Conservation (phyloP, 1,284 basidiomycete genomes). For the Mrakiaceae sp. region DNA sequence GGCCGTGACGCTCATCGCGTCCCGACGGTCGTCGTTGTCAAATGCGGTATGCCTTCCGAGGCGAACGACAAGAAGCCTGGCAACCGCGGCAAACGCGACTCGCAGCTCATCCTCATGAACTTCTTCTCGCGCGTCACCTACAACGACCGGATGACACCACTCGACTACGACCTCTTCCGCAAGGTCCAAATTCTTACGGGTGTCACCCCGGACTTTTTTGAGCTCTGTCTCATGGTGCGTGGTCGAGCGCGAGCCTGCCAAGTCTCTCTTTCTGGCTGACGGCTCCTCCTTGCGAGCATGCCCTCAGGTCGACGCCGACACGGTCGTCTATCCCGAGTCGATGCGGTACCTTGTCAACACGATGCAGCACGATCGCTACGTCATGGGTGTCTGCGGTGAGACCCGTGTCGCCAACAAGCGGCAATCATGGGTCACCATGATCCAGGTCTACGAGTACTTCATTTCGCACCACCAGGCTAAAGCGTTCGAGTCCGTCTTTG, state of each 20-base stretch:
- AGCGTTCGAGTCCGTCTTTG: constrained; percentile 97
- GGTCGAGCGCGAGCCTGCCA: neutral
- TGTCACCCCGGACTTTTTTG: constrained; percentile 98
- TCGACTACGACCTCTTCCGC: constrained; percentile 96
- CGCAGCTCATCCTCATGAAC: constrained; percentile 98
- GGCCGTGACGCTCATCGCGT: constrained; percentile 13
- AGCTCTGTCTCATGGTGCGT: constrained; percentile 89
- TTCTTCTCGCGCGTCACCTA: constrained; percentile 98
- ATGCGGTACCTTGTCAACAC: constrained; percentile 81
- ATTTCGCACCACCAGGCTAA: constrained; percentile 98
- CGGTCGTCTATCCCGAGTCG: constrained; percentile 79
- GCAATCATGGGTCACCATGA: constrained; percentile 93
- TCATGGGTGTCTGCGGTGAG: constrained; percentile 99
- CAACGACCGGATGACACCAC: constrained; percentile 94
- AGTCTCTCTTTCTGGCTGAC: neutral
- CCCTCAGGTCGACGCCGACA: constrained; percentile 88
- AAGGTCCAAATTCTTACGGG: constrained; percentile 96
- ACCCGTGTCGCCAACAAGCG: constrained; percentile 98
- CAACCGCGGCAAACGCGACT: constrained; percentile 96
- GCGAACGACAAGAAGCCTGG: constrained; percentile 86
- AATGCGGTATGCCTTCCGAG: constrained; percentile 77
- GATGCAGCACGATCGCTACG: constrained; percentile 96
- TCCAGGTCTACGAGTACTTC: constrained; percentile 96
- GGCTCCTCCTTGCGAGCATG: neutral
- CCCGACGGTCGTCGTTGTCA: constrained; percentile 91